Base-by-base conservation (phyloP, 257 asterid species). In the Solanum chiquidenum region DNA sequence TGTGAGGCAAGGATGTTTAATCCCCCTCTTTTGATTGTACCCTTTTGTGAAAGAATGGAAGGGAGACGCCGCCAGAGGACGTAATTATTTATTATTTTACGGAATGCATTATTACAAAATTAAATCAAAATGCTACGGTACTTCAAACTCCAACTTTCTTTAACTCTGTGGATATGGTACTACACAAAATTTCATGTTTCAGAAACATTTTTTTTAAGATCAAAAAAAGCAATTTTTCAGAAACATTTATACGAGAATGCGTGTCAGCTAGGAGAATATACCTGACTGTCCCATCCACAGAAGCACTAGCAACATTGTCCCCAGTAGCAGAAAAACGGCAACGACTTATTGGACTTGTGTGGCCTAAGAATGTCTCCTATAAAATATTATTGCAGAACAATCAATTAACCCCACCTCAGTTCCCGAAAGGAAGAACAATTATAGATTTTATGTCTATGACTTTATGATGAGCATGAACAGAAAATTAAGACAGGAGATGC, bases 201-300 rank as follows among this genome's bases (percentile, higher is more conserved):
- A 80, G 40, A 18, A 80, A 46, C 40, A 46, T 14, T 21, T 52
- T 52, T 60, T 60, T 60, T 6, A 9, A 60, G 69, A 62, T 62
- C 3, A 23, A 23, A n/a, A 62, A 62, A 23, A 9, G 3, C 69
- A 62, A 23, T 23, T n/a, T 60, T 60, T 60, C 69, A 21, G 69
- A 27, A 77, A 77, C 40, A 80, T 80, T 80, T 16, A 29, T 9
- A 46, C 10, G 42, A 27, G 85, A 49, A 46, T 18, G 85, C 66
- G 46, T 80, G 27, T 80, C 64, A 46, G 38, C 38, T 46, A 46
- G 6, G 68, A 55, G 49, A 49, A 71, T 42, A 72, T 71, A 92
- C 99, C 99, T 95, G 91, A 95, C 99, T 21, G 98, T 95, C 89
- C 99, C 99, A 91, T 97, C 99, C 87, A 90, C 86, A 90, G 99